Evolutionary conservation across 371 early-diverging fungal species (phyloP), one percentile per base, ranked within the genome.

Genomic region (Zancudomyces culisetae): DNA sequence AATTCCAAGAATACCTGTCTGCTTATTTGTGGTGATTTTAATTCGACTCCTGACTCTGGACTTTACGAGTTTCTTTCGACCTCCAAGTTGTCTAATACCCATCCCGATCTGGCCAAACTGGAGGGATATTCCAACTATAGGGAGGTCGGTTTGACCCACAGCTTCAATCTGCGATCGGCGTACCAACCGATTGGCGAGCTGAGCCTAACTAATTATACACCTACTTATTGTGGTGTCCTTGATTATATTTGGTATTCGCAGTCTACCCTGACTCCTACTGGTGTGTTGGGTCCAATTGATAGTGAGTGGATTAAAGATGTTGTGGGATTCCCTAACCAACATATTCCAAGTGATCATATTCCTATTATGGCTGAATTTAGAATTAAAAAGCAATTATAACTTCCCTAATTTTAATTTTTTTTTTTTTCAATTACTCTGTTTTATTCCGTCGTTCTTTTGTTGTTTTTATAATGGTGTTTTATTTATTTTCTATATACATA

Each of bases 231-330:
- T 52, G 98, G 90, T 0, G 85, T 86, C 19, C 86, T 99, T 59
- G 99, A 98, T 70, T 98, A 97, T 61, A 87, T 98, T 54, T 98
- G 94, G 85, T 87, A 87, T 70, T 73, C 85, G 3, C 77, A 78
- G 42, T 76, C 74, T 42, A 76, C 87, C 24, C 63, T 88, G 27
- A 70, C 75, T 20, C 77, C 83, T n/a, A 73, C 82, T 20, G 91
- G 93, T 0, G 61, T 95, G 19, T 66, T 96, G 50, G 87, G 87
- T 2, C 74, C 81, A 21, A 78, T 98, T 6, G 90, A 90, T 53
- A 73, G 75, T 43, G 83, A 84, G 52, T 92, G 90, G 65, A 60
- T 81, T 42, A 58, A 60, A 4, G 77, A 76, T 30, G 70, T 68
- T 1, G 92, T 98, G 45, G 99, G 98, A 1, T 90, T 98, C 62